Evolutionary conservation across 2,329 filamentous ascomycete species (phyloP).

Genomic region (Colletotrichum trifolii): DNA sequence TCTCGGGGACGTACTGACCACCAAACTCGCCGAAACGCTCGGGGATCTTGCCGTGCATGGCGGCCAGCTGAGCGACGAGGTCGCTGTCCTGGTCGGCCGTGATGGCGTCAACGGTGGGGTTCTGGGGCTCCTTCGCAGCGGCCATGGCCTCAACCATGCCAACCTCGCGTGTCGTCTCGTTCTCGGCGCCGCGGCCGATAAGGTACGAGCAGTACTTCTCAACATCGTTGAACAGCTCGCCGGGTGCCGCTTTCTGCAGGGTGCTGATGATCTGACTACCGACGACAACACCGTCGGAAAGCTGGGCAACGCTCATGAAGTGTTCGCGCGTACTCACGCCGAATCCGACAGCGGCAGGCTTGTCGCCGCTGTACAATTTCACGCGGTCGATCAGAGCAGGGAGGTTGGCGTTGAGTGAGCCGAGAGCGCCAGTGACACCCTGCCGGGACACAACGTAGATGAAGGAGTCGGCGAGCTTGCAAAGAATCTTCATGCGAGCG

Average conservation of each 20-base stretch:
- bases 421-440: constrained; percentile 93
- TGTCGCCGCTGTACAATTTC: constrained; percentile 90
- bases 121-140: constrained; percentile 68
- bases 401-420: constrained; percentile 82
- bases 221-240: constrained; percentile 76
- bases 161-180: constrained; percentile 69
- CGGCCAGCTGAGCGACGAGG: constrained; percentile 85
- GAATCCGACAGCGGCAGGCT: constrained; percentile 92
- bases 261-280: constrained; percentile 94
- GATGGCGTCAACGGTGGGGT: constrained; percentile 76
- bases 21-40: constrained; percentile 95
- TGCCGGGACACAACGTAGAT: constrained; percentile 98
- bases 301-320: constrained; percentile 83
- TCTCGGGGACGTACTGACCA: constrained; percentile 97
- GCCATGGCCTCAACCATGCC: constrained; percentile 76
- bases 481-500: constrained; percentile 92
- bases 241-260: constrained; percentile 74
- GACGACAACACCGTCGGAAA: constrained; percentile 95
- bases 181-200: constrained; percentile 57
- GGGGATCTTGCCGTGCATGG: constrained; percentile 82
- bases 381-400: constrained; percentile 86
- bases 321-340: constrained; percentile 96
- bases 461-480: constrained; percentile 96
- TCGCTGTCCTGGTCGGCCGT: constrained; percentile 63
- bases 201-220: constrained; percentile 86